Conservation (phyloP, 1,284 basidiomycete genomes). For the Trametes pubescens region DNA sequence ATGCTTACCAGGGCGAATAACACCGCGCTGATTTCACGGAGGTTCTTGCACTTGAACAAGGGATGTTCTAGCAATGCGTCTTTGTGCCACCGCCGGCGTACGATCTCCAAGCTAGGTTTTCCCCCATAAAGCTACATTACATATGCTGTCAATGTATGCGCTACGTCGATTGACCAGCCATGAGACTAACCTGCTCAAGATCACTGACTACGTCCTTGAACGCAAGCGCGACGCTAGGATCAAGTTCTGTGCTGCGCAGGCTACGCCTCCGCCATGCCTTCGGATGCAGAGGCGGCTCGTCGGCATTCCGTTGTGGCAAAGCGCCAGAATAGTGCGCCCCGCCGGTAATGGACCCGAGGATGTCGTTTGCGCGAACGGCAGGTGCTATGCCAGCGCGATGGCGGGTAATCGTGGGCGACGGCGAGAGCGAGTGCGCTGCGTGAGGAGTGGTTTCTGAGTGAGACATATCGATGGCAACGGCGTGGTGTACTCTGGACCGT, state of each 20-base stretch:
- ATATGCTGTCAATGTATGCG: neutral
- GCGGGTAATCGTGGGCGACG: constrained; percentile 43
- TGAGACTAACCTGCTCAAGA: constrained; percentile 53
- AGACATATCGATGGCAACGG: too few species aligned
- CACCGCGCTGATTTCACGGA: constrained; percentile 51
- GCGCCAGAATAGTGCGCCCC: constrained; percentile 65
- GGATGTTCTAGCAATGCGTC: constrained; percentile 73
- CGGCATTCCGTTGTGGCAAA: constrained; percentile 9
- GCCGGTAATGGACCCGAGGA: constrained; percentile 62
- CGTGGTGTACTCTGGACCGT: too few species aligned
- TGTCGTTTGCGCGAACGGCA: constrained; percentile 54
- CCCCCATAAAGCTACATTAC: constrained; percentile 58
- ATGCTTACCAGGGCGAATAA: constrained; percentile 67
- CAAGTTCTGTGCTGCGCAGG: constrained; percentile 27
- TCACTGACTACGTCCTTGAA: constrained; percentile 53
- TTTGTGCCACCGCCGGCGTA: constrained; percentile 63
- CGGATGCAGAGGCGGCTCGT: constrained; percentile 19
- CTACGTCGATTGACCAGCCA: too few species aligned
- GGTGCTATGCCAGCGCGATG: constrained; percentile 45
- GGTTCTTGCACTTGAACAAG: constrained; percentile 57
- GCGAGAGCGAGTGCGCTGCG: constrained; percentile 4
- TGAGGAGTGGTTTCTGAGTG: neutral
- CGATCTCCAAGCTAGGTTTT: constrained; percentile 61
- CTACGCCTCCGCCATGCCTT: constrained; percentile 35
- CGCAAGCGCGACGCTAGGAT: constrained; percentile 24